Base-by-base conservation (phyloP, 2,329 filamentous ascomycete genomes). In the Alternaria gansuensis region DNA sequence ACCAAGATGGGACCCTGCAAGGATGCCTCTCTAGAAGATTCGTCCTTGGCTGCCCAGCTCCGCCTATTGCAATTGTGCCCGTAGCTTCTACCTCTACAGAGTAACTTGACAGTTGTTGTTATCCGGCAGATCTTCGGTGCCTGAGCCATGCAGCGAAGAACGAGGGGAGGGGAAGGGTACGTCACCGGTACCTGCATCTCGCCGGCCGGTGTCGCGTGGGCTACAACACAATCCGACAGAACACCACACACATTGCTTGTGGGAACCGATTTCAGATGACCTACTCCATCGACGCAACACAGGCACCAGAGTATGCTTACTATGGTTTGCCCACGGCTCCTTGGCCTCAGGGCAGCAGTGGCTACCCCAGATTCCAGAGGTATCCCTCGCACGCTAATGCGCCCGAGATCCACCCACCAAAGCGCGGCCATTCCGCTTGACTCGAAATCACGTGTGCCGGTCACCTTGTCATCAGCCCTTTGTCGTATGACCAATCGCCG, bases 111-210 rank as follows among this genome's bases (percentile, higher is more conserved):
- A 31, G 11, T 26, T 36, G 10, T 50, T 57, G 48, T 45, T 49
- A 46, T 46, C 50, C 24, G 14, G 14, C 43, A n/a, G 48, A 62
- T 60, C 57, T 51, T 44, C 57, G 49, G 59, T 60, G 9, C 48
- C 46, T 52, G 57, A 51, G 51, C 54, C 41, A 21, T 39, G 41
- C 28, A 53, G 41, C 45, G 49, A 45, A 48, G 49, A 24, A 49
- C 40, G 44, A 43, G 39, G 54, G 48, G 41, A 24, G 40, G 34
- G 48, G 41, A 24, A 44, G 34, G 54, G 54, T 57, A 62, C 57
- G 60, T 64, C 59, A 63, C 57, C 44, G 31, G 60, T 63, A 60
- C 63, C 62, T 56, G 66, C 58, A 57, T 62, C 29, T 24, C 44
- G 13, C 44, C 44, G 9, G 57, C 41, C 46, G 43, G 54, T 56